Conservation (phyloP, 2,329 filamentous ascomycete species). For the Metarhizium brunneum region DNA sequence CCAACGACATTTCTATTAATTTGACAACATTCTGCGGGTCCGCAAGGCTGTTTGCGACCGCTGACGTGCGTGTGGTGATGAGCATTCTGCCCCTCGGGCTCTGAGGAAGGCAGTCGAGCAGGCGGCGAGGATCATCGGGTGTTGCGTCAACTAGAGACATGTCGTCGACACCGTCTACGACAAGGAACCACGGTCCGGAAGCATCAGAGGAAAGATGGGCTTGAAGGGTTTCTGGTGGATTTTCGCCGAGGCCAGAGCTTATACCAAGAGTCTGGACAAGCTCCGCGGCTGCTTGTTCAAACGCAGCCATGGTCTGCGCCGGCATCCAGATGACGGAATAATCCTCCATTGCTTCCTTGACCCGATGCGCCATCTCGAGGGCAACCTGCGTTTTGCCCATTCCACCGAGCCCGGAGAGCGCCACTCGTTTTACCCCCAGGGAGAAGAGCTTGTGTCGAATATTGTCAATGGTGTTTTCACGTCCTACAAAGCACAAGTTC, state of each 20-base stretch:
- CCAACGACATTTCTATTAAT: neutral
- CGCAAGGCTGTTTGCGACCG: slow-evolving; percentile 18
- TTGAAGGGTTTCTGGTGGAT: slow-evolving; percentile 49
- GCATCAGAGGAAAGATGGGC: slow-evolving; percentile 13
- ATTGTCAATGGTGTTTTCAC: neutral
- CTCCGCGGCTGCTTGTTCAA: slow-evolving; percentile 24
- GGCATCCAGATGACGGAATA: slow-evolving; percentile 35
- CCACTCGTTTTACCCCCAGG: slow-evolving; percentile 4
- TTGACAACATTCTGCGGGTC: neutral
- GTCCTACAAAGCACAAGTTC: neutral
- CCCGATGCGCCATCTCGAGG: slow-evolving; percentile 29
- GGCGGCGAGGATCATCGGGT: neutral
- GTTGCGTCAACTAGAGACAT: slow-evolving; percentile 14
- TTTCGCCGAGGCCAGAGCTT: slow-evolving; percentile 26
- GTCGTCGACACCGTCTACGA: slow-evolving; percentile 28
- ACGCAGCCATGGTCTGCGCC: slow-evolving; percentile 23
- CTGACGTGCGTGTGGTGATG: slow-evolving; percentile 24
- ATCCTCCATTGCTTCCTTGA: slow-evolving; percentile 21
- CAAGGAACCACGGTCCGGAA: slow-evolving; percentile 13
- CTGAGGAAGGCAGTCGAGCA: slow-evolving; percentile 13
- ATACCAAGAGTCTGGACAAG: slow-evolving; percentile 30
- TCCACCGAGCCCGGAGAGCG: slow-evolving; percentile 27
- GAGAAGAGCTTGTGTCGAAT: neutral
- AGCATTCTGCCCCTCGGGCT: slow-evolving; percentile 20
- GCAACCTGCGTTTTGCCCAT: slow-evolving; percentile 29